Percentiles rank a stretch among this genome's conserved stretches.
These are phyloP conservation scores for Aegilops tauschii DNA, from an alignment of 176 grass and related monocot genomes.

Conservation along the genomic window DNA sequence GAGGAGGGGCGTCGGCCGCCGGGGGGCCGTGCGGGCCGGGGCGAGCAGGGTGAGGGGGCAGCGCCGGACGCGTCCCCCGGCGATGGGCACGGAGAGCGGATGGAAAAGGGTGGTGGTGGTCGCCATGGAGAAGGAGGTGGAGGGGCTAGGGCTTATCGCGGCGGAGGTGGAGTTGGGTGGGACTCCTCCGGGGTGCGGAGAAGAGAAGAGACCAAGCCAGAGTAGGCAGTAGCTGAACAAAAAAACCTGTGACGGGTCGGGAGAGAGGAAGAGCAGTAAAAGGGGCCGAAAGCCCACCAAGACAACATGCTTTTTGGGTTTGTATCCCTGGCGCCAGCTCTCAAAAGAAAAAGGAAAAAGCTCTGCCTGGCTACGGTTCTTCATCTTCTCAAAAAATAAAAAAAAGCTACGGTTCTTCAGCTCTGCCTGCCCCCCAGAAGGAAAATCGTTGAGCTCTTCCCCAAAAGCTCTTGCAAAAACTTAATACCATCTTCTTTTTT, in stretches of 20 bases:
- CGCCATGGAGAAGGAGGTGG: conserved; percentile 39
- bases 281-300: not conserved
- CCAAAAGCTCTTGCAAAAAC: too few species aligned
- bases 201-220: not conserved
- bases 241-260: not conserved
- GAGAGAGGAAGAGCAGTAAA: not conserved
- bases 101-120: conserved; percentile 46
- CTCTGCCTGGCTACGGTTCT: too few species aligned
- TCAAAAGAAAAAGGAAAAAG: too few species aligned
- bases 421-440: too few species aligned
- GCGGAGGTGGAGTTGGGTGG: conserved; percentile 19
- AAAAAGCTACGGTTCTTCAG: too few species aligned
- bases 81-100: conserved; percentile 32
- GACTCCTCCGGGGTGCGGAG: conserved; percentile 5
- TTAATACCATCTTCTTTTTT: too few species aligned
- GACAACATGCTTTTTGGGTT: too few species aligned
- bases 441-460: too few species aligned
- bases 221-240: not conserved
- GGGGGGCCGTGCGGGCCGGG: not conserved
- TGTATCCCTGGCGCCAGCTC: too few species aligned
- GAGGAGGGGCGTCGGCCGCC: conserved; percentile 33
- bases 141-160: conserved; percentile 65
- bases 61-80: not conserved
- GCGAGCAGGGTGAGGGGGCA: not conserved
- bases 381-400: too few species aligned